Evolutionary conservation across 495 filamentous ascomycete genomes (phyloP).

Genomic region (Podospora fimiseda): DNA sequence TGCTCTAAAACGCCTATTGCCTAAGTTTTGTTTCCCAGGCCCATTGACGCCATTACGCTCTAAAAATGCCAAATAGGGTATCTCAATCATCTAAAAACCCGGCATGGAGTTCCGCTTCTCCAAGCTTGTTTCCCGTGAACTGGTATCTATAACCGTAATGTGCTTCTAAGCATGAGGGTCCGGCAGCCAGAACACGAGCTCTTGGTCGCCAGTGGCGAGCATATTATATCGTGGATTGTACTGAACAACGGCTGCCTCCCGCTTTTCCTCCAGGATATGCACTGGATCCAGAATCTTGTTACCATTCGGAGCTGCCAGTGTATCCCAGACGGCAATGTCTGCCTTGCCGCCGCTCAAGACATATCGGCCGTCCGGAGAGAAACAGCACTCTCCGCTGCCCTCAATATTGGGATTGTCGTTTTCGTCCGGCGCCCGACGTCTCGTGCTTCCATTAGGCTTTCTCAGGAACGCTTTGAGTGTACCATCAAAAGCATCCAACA

Average conservation of each 20-base stretch:
- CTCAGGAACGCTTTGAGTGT: conserved; percentile 58
- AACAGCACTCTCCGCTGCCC: conserved; percentile 73
- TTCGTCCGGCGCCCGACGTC: conserved; percentile 46
- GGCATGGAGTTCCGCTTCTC: too few species aligned
- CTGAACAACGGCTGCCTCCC: conserved; percentile 65
- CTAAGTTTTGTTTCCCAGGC: too few species aligned
- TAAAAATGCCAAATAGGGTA: conserved; percentile 17
- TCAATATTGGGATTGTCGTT: conserved; percentile 30
- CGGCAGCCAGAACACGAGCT: conserved; percentile 86
- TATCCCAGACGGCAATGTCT: conserved; percentile 80
- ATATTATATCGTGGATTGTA: conserved; percentile 89
- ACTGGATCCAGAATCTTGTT: conserved; percentile 59
- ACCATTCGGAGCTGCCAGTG: conserved; percentile 46
- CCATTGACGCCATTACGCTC: too few species aligned
- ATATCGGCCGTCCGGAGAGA: conserved; percentile 80
- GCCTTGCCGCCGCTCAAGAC: conserved; percentile 70
- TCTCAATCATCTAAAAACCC: too few species aligned
- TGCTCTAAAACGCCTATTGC: too few species aligned
- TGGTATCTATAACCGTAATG: too few species aligned
- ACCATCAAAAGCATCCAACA: conserved; percentile 87
- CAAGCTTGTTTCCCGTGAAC: too few species aligned
- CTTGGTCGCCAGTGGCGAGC: conserved; percentile 79
- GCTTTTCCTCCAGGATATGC: conserved; percentile 56
- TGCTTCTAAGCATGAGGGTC: conserved; percentile 55
- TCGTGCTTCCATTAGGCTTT: conserved; percentile 34